Base-by-base conservation (phyloP, 164 flowering plant species). In the Magnolia kwangsiensis region DNA sequence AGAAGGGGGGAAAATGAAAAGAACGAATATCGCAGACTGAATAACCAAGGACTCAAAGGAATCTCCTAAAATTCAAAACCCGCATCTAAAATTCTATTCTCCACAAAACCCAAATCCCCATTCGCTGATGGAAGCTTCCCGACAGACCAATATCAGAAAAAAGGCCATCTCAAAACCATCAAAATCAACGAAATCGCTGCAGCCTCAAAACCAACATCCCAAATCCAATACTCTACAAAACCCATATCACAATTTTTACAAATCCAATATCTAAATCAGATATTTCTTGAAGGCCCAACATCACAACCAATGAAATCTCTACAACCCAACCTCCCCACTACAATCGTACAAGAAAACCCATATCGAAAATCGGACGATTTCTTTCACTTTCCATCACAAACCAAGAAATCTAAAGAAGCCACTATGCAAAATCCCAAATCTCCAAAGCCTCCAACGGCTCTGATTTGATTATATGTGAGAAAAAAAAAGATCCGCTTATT, bases 291-390 rank as follows among this genome's bases (percentile, higher is more conserved):
- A 3, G 61, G 9, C 63, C 55, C 21, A 55, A 29, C 61, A 51
- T 37, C 69, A 18, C 18, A 16, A 27, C 50, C 74, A 31, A 69
- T 66, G 82, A 65, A 49, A 31, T 75, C 75, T 37, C 74, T 74
- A 72, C 72, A 79, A 84, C 79, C 77, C 85, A 83, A 81, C 13
- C 64, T 69, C 73, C 50, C 29, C n/a, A 65, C 76, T 71, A 20
- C 4, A 13, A 69, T 49, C 49, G 63, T 71, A 75, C 69, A 9
- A 73, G 70, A 45, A 61, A 37, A 71, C 79, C 77, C 81, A 75
- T 73, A 31, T 66, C 37, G 45, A 72, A 69, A 8, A 2, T 63
- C 4, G 45, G 65, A 18, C 23, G 68, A 69, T 75, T 72, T 76
- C 77, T 21, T 51, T 69, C 55, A 67, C 72, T 77, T 68, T 37